phyloP scores from a whole-genome alignment of 495 filamentous ascomycete genomes.

The Aspergillus heteromorphus region DNA sequence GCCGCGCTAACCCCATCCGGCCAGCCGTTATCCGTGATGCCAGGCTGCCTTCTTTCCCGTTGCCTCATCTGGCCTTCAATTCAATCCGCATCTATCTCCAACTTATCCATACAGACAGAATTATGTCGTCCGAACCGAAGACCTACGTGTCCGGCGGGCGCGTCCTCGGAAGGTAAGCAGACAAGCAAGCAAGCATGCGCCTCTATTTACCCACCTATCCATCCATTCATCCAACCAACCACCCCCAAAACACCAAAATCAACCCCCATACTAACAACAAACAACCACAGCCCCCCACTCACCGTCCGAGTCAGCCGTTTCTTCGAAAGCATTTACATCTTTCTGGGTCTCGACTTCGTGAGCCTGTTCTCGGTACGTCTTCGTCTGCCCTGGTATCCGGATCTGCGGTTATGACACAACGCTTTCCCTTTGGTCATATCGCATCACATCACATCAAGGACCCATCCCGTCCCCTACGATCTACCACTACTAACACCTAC shows the following conservation, averaged over 20 bases:
- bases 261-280: conserved; percentile 14
- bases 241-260: too few relatives aligned
- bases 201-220: conserved; percentile 9
- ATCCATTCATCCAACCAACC: too few relatives aligned
- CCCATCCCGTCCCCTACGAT: too few relatives aligned
- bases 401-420: neutral
- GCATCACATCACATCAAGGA: too few relatives aligned
- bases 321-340: conserved; percentile 40
- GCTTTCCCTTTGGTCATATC: too few relatives aligned
- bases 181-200: conserved; percentile 22
- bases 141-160: conserved; percentile 37
- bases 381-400: neutral
- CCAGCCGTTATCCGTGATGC: neutral
- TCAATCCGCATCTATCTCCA: neutral
- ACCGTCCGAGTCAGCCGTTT: conserved; percentile 40
- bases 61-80: neutral
- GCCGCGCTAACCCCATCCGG: neutral
- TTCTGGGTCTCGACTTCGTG: conserved; percentile 38
- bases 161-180: conserved; percentile 28
- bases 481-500: too few relatives aligned
- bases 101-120: neutral
- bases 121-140: conserved; percentile 30
- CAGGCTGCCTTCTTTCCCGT: neutral
- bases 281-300: conserved; percentile 31
- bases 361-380: conserved; percentile 39